Evolutionary conservation across 768 basidiomycete genomes (phyloP).

Genomic region (Coprinopsis sp.): DNA sequence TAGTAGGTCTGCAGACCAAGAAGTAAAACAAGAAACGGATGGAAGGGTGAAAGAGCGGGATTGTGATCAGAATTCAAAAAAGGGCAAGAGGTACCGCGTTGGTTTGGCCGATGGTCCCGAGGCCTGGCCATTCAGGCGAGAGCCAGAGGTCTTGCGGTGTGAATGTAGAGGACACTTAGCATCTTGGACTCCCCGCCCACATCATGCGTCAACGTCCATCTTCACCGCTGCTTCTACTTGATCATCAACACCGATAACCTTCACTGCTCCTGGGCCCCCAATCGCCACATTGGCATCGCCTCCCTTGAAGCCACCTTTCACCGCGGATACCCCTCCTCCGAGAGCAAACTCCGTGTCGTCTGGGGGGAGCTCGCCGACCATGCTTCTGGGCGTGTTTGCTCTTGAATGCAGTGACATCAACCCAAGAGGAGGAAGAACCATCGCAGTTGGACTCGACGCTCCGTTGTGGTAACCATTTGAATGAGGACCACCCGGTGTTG

Average conservation of each 20-base stretch:
- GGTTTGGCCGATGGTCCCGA: too few species aligned
- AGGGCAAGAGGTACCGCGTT: too few species aligned
- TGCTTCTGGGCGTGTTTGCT: constrained; percentile 23
- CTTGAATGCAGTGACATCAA: constrained; percentile 26
- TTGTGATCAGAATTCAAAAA: too few species aligned
- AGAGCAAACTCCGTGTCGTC: constrained; percentile 13
- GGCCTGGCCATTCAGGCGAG: too few species aligned
- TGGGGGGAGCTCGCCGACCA: constrained; percentile 16
- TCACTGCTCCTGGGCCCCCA: constrained; percentile 6
- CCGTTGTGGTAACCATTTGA: constrained; percentile 6
- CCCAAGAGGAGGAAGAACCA: constrained; percentile 19
- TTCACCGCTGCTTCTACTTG: constrained; percentile 8
- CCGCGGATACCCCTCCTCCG: not conserved
- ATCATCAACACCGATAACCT: constrained; percentile 2
- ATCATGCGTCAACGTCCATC: constrained; percentile 16
- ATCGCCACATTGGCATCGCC: not conserved
- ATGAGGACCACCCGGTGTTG: constrained; percentile 27
- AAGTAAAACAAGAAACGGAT: too few species aligned
- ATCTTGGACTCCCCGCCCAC: too few species aligned
- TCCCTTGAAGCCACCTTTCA: constrained; percentile 2
- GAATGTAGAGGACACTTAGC: too few species aligned
- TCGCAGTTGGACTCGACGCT: constrained; percentile 18
- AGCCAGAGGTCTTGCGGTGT: too few species aligned
- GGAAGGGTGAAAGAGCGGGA: too few species aligned
- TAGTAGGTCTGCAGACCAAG: not conserved